Base-by-base conservation (phyloP, 768 basidiomycete species). In the Phaeotremella fagi region DNA sequence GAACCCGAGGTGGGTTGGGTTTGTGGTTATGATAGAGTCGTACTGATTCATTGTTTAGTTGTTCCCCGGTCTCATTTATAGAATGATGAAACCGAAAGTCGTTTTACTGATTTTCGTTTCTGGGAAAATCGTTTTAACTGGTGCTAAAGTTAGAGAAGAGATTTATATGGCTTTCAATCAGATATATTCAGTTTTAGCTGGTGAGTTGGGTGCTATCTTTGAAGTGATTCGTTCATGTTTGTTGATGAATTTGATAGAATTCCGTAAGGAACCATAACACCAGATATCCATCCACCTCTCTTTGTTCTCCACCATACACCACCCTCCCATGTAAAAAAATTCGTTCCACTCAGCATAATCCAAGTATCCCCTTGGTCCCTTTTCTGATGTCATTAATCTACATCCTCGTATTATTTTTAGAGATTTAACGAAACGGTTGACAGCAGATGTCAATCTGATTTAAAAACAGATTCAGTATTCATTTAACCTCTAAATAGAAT, bases 91-190 rank as follows among this genome's bases (percentile, higher is more conserved):
- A 76, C 95, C 95, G 5, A 99, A 99, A 78, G 95, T 99, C 60
- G 95, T 99, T 35, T 79, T 99, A 36, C 81, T 99, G 47, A 98
- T 99, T 68, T 99, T 99, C 77, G 95, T 98, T 12, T 97, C 92
- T 23, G 95, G 95, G 27, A 99, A 98, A 80, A 98, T 98, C 66
- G 95, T 99, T 52, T 78, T 99, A 72, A 98, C 95, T 24, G 95
- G 95, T 74, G 95, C 95, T 27, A 99, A 99, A 86, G 95, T 97
- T 77, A 82, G 95, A 77, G 92, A 97, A 79, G 94, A 99, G 81
- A 98, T 98, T 61, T 98, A 99, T 74, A 90, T 90, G 29, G 95
- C 95, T 23, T 99, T 99, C 85, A 97, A 97, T 79, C 90, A 90
- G 54, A 99, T 99, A 54, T 99, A 99, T 77, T 94, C 94, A 55